Percentiles rank a stretch among this genome's conserved stretches.
phyloP scores from a whole-genome alignment of 2,329 filamentous ascomycete genomes.

The Colletotrichum tabaci region DNA sequence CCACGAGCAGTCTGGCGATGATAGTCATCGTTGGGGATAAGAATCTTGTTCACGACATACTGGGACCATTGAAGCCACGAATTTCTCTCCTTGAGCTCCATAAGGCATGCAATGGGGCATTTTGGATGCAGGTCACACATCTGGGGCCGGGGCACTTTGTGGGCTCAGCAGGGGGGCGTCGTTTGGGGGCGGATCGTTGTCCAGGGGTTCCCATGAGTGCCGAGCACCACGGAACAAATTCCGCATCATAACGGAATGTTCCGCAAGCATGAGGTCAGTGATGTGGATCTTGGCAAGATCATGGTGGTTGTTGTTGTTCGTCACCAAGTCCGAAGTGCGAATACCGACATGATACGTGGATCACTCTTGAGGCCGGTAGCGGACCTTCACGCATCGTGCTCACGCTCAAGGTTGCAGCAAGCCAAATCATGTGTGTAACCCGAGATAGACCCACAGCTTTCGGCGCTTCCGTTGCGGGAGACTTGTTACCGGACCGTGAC shows the following conservation, averaged over 20 bases:
- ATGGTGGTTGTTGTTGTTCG: too few relatives aligned
- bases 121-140: neutral
- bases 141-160: neutral
- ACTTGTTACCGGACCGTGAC: neutral
- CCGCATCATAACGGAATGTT: neutral
- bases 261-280: neutral
- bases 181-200: neutral
- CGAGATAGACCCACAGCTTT: neutral
- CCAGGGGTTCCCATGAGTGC: constrained; percentile 6
- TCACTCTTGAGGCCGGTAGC: neutral
- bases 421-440: neutral
- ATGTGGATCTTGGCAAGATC: neutral
- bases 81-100: too few relatives aligned
- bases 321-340: constrained; percentile 26
- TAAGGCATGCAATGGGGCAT: too few relatives aligned
- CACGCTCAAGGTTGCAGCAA: neutral
- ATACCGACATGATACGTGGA: constrained; percentile 13
- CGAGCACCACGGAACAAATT: constrained; percentile 2
- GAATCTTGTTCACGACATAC: too few relatives aligned
- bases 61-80: too few relatives aligned
- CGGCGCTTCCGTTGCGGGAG: neutral
- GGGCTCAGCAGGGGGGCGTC: neutral
- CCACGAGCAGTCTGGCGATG: too few relatives aligned
- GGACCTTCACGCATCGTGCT: neutral
- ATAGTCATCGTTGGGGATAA: too few relatives aligned